phyloP scores from a whole-genome alignment of 371 early-diverging fungal genomes.

The Dinochytrium kinnereticum region DNA sequence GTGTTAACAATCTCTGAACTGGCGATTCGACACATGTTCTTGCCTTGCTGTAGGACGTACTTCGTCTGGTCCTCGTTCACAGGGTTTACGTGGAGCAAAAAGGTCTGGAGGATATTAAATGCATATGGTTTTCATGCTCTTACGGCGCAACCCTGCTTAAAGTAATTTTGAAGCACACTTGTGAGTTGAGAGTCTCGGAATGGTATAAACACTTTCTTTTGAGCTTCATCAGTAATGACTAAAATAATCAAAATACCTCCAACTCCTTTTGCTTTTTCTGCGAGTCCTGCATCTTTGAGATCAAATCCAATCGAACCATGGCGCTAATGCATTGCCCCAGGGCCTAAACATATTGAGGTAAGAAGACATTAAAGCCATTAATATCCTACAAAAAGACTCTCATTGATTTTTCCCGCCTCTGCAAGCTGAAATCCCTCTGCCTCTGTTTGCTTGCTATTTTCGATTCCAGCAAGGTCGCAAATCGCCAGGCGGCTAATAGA shows the following conservation, averaged over 20 bases:
- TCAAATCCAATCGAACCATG: neutral
- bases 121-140: neutral
- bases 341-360: neutral
- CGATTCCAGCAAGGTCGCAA: constrained; percentile 37
- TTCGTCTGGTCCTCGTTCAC: constrained; percentile 37
- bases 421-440: constrained; percentile 15
- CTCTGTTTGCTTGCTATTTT: constrained; percentile 30
- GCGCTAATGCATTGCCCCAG: constrained; percentile 7
- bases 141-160: constrained; percentile 25
- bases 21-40: constrained; percentile 26
- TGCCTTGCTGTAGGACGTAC: constrained; percentile 28
- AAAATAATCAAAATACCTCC: neutral
- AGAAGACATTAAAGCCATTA: neutral
- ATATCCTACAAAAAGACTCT: constrained; percentile 21
- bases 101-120: constrained; percentile 6
- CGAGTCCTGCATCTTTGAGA: neutral
- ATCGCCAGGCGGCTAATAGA: constrained; percentile 29
- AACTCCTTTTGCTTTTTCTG: neutral
- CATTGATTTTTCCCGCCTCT: constrained; percentile 30
- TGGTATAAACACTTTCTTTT: neutral
- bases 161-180: constrained; percentile 13
- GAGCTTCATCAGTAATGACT: neutral
- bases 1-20: constrained; percentile 7
- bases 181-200: constrained; percentile 32
- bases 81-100: constrained; percentile 35